phyloP scores from a whole-genome alignment of 2,329 filamentous ascomycete species.

The Pseudocercospora fijiensis region DNA sequence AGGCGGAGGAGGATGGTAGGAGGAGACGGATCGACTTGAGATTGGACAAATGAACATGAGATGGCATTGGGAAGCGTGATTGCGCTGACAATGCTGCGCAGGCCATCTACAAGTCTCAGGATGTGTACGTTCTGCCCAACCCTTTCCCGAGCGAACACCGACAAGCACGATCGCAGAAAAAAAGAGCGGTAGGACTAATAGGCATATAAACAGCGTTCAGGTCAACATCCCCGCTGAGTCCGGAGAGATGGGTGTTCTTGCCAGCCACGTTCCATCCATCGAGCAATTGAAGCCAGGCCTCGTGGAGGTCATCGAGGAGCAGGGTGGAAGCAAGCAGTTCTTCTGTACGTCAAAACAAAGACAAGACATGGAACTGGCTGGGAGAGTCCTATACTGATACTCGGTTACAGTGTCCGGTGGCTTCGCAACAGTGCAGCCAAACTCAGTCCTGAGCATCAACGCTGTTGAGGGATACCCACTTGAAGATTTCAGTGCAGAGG shows the following conservation, averaged over 20 bases:
- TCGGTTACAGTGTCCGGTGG: conserved; percentile 76
- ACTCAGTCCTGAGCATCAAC: conserved; percentile 95
- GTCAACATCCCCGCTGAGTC: conserved; percentile 98
- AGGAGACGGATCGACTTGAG: neutral
- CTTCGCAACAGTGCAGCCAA: conserved; percentile 94
- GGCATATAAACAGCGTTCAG: conserved; percentile 69
- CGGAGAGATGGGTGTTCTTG: conserved; percentile 98
- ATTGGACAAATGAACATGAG: neutral
- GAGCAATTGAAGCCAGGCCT: conserved; percentile 98
- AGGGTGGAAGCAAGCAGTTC: conserved; percentile 87
- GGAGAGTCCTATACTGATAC: conserved; percentile 11
- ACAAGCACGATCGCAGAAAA: conserved; percentile 20
- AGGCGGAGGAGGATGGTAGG: neutral
- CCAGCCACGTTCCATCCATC: conserved; percentile 97
- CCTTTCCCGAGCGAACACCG: conserved; percentile 11
- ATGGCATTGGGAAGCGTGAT: neutral
- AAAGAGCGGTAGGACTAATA: conserved; percentile 21
- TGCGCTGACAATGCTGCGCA: conserved; percentile 35
- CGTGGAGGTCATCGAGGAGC: conserved; percentile 93
- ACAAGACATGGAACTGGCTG: neutral
- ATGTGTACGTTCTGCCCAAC: conserved; percentile 59
- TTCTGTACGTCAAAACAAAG: conserved; percentile 71
- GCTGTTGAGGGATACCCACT: conserved; percentile 92
- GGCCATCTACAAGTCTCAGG: conserved; percentile 68
- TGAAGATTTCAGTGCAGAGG: conserved; percentile 94